These are phyloP conservation scores for Aschersonia sp. DNA, from an alignment of 2,329 filamentous ascomycete species.

Conservation along the genomic window DNA sequence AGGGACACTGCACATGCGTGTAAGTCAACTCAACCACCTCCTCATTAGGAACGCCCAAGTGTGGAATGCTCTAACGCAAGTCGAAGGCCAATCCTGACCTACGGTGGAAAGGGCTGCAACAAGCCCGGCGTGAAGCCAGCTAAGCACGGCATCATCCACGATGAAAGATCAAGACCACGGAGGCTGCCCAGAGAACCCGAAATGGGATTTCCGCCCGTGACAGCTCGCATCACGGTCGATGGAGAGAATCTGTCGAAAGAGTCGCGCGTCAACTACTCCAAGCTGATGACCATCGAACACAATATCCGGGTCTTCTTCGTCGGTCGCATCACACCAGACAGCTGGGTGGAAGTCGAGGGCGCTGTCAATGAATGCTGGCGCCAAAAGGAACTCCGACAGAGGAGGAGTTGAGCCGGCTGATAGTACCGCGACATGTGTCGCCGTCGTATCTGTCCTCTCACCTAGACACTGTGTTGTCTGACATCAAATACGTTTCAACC, in stretches of 20 bases:
- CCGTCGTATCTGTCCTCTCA: no score
- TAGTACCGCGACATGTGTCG: no score
- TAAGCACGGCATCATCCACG: conserved; percentile 39
- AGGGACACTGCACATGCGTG: conserved; percentile 42
- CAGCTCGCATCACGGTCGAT: conserved; percentile 24
- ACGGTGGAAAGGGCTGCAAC: conserved; percentile 34
- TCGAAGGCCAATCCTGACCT: conserved; percentile 38
- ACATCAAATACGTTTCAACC: no score
- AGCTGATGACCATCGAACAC: conserved; percentile 40
- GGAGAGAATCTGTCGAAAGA: conserved; percentile 31
- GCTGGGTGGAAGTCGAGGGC: conserved; percentile 25
- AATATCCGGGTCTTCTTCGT: conserved; percentile 44
- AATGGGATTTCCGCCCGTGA: conserved; percentile 32
- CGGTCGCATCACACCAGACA: conserved; percentile 25
- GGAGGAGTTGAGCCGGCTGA: neutral
- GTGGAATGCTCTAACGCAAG: no score
- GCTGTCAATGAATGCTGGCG: conserved; percentile 36
- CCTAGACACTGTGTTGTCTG: no score
- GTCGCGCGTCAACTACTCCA: conserved; percentile 44
- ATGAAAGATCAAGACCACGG: conserved; percentile 16
- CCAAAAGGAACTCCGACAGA: conserved; percentile 24
- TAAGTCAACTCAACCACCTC: conserved; percentile 13
- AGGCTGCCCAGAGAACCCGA: conserved; percentile 25
- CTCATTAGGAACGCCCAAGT: no score
- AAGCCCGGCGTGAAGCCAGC: conserved; percentile 37